Percentiles rank a stretch among this genome's conserved stretches.
Evolutionary conservation across 495 filamentous ascomycete species (phyloP).

Genomic region (Chaetomium fimeti): DNA sequence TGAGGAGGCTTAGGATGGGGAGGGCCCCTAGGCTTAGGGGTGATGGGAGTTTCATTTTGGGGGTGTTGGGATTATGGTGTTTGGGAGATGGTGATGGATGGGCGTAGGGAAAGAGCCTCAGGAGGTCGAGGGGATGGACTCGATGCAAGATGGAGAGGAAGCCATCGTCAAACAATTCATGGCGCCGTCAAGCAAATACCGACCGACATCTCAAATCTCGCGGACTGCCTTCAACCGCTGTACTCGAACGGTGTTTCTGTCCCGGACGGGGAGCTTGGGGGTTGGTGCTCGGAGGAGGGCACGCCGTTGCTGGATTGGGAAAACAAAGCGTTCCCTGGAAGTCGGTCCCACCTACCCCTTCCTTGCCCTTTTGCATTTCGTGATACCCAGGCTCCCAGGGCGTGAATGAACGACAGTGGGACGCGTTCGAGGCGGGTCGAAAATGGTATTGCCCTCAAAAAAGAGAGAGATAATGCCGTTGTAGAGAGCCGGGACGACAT

Average conservation of each 20-base stretch:
- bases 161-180: neutral
- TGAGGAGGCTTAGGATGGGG: slow-evolving; percentile 11
- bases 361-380: too few relatives aligned
- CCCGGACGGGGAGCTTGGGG: neutral
- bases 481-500: too few relatives aligned
- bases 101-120: neutral
- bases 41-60: neutral
- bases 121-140: neutral
- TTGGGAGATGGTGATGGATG: neutral
- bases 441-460: too few relatives aligned
- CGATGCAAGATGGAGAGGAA: neutral
- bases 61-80: neutral
- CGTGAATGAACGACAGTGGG: too few relatives aligned
- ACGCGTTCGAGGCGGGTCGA: too few relatives aligned
- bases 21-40: neutral
- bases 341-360: too few relatives aligned
- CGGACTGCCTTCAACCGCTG: neutral
- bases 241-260: neutral
- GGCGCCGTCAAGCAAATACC: neutral
- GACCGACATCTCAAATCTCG: neutral
- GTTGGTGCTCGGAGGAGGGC: slow-evolving; percentile 5
- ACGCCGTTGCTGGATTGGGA: neutral
- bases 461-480: too few relatives aligned
- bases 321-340: neutral
- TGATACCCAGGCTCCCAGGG: too few relatives aligned